Evolutionary conservation across 257 asterid species (phyloP), one percentile per base, ranked within the genome.

Genomic region (Jacaranda mimosifolia): DNA sequence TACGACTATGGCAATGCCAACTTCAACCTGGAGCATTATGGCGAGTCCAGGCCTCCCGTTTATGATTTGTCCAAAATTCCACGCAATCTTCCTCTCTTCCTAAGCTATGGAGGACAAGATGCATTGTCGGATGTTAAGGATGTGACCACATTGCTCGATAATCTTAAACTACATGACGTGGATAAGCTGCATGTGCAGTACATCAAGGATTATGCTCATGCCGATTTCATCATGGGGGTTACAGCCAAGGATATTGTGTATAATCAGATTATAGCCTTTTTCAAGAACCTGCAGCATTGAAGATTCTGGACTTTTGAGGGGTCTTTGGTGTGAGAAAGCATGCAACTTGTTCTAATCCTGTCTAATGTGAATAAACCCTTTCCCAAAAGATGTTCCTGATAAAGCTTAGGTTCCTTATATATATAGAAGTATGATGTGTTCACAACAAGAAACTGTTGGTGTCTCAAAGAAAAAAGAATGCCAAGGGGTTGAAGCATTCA

Each of bases 101-200:
- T 95, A 7, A 89, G 96, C 88, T 91, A 93, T 26, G 98, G 99
- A 9, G 99, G 98, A 15, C 84, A 73, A 72, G 99, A 95, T 68
- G 87, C 97, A 0, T 48, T 95, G n/a, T 87, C 99, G 2, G 97
- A 89, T 79, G 79, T 32, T 0, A 87, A 52, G 80, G 99, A 95
- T 70, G 97, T 93, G 6, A 79, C 74, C 26, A 84, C 82, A 7
- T 69, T 95, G 68, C 97, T 93, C 2, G 93, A 87, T 39, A 59
- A 62, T 48, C 91, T 95, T 21, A 86, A 82, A 32, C 3, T 68
- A 4, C 99, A 94, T 26, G 89, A 92, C 38, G 84, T 83, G 0
- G 89, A 77, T 45, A 91, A 91, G 82, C 78, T 94, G 48, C 91
- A 89, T 4, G 96, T 93, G 55, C 98, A 93, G 78, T 90, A 84